Base-by-base conservation (phyloP, 140 eudicot genomes). In the Ambrosia hybrid region DNA sequence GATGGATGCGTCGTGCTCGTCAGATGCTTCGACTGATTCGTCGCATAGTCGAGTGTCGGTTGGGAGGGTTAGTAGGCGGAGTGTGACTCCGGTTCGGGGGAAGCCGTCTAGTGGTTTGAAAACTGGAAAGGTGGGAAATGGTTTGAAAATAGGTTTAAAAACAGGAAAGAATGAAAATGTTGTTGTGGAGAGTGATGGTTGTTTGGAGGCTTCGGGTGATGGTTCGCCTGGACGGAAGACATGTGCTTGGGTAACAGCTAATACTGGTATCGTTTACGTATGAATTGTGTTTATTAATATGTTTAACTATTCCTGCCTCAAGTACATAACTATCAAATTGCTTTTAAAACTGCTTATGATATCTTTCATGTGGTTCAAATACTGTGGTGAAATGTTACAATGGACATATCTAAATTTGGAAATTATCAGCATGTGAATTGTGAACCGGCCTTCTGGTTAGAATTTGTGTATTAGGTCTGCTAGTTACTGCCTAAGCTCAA, bases 191-290 rank as follows among this genome's bases (percentile, higher is more conserved):
- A 65, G 37, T 74, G 79, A 69, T 61, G 36, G 65, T 39, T 73
- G 57, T 49, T 63, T 70, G 57, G 75, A 76, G 55, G 70, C 38
- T 45, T 72, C 80, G 8, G 56, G 34, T 68, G 96, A 87, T 80
- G 81, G 67, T 51, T 77, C 71, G 1, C 51, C 57, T 45, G 80
- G 59, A 36, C 85, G 86, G 84, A 89, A 86, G 81, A 82, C 96
- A 65, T 93, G 98, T 81, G 88, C 96, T 81, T 93, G 98, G 98
- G 93, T 93, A 65, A 90, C 98, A 0, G 75, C 93, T 2, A 85
- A 79, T 66, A 81, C 91, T 49, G 98, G 97, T 93, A 86, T 74
- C 33, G 8, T 49, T 71, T 48, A 16, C 43, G 57, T 46, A 2
- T 52, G 11, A 56, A 34, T 65, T 65, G 57, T 70, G 33, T 3